These are phyloP conservation scores for Botrytis squamosa DNA, from an alignment of 2,329 filamentous ascomycete genomes.

Conservation along the genomic window DNA sequence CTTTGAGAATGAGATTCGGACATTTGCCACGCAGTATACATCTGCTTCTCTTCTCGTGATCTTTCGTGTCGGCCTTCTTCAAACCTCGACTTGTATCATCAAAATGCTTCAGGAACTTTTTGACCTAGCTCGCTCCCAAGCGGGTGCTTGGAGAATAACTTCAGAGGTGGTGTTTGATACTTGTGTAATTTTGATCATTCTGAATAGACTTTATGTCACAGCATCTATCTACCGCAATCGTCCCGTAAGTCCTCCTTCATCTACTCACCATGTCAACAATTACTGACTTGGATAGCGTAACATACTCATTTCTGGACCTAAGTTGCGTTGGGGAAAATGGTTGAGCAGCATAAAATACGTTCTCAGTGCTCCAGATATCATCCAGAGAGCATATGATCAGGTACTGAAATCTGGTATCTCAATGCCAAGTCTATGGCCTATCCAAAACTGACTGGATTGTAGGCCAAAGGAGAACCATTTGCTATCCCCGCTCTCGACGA, in stretches of 20 bases:
- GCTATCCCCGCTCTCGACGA: neutral
- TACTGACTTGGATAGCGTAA: neutral
- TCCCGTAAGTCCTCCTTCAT: neutral
- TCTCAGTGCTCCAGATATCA: neutral
- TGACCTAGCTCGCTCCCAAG: neutral
- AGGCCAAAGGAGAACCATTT: neutral
- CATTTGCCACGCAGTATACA: neutral
- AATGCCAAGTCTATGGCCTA: neutral
- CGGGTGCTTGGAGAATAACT: neutral
- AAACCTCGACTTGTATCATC: neutral
- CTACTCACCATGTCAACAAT: neutral
- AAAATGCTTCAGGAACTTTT: neutral
- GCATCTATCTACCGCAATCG: neutral
- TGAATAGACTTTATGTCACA: neutral
- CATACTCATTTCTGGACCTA: neutral
- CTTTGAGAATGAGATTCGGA: neutral
- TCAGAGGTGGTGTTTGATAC: neutral
- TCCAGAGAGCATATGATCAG: neutral
- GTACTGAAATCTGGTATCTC: neutral
- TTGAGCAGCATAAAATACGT: conserved; percentile 3
- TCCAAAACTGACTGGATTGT: neutral
- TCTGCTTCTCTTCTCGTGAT: neutral
- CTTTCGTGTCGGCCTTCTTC: neutral
- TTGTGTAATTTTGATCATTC: neutral
- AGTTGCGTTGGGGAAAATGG: neutral